phyloP scores from a whole-genome alignment of 2,329 filamentous ascomycete genomes.

The Cercospora nicotianae region DNA sequence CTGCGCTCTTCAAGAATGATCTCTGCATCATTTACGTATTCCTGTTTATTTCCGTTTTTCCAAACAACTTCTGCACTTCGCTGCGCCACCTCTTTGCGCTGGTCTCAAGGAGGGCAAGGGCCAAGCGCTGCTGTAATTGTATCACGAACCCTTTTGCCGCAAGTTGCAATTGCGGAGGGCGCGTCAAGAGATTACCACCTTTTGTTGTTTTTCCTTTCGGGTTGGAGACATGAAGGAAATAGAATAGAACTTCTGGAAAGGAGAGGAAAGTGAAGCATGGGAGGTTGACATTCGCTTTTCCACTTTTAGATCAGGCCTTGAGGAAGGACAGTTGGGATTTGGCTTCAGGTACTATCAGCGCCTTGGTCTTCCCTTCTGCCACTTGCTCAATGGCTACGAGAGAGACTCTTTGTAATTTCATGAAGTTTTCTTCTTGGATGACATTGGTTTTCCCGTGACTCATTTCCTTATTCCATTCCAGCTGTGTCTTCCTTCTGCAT shows the following conservation, averaged over 20 bases:
- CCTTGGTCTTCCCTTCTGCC: background rate
- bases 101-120: background rate
- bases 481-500: background rate
- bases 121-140: constrained; percentile 5
- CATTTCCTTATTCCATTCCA: background rate
- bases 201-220: background rate
- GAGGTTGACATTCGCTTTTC: background rate
- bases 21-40: background rate
- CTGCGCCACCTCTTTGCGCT: background rate
- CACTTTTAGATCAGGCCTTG: background rate
- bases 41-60: background rate
- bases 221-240: background rate
- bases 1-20: constrained; percentile 3
- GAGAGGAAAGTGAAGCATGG: background rate
- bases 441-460: background rate
- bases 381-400: background rate
- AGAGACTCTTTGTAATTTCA: background rate
- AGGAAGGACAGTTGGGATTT: background rate
- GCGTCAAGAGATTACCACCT: background rate
- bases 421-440: background rate
- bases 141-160: constrained; percentile 4
- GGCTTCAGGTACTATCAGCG: background rate
- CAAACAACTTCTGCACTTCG: background rate
- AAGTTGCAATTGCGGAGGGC: constrained; percentile 1
- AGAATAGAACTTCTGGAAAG: background rate